Percentiles rank a stretch among this genome's conserved stretches.
phyloP scores from a whole-genome alignment of 1,284 basidiomycete genomes.

The Mycosarcoma maydis region DNA sequence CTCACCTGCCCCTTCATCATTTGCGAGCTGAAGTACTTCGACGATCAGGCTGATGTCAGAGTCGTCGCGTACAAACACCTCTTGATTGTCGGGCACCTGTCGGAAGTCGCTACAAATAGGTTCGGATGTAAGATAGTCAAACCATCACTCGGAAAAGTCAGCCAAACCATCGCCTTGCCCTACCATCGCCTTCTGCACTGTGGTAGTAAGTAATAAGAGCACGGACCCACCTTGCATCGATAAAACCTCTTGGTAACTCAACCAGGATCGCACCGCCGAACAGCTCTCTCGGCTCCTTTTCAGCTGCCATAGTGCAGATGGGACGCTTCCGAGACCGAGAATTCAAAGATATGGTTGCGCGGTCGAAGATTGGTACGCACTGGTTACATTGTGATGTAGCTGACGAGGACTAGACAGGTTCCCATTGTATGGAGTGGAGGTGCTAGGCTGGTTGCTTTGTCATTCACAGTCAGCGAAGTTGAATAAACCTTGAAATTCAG shows the following conservation, averaged over 20 bases:
- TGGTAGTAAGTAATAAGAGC: too few relatives aligned
- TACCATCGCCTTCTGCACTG: too few relatives aligned
- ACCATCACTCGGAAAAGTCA: neutral
- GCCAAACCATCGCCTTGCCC: too few relatives aligned
- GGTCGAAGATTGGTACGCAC: too few relatives aligned
- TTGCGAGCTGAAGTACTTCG: constrained; percentile 83
- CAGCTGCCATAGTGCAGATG: constrained; percentile 13
- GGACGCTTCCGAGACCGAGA: too few relatives aligned
- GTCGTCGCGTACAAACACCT: constrained; percentile 82
- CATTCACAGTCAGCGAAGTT: constrained; percentile 20
- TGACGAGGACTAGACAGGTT: too few relatives aligned
- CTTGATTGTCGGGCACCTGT: constrained; percentile 96
- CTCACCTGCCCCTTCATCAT: constrained; percentile 72
- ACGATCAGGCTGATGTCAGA: constrained; percentile 82
- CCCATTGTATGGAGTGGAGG: too few relatives aligned
- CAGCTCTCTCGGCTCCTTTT: constrained; percentile 45
- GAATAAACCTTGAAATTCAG: too few relatives aligned
- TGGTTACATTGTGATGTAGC: too few relatives aligned
- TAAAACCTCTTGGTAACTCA: constrained; percentile 72
- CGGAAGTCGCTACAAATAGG: constrained; percentile 77
- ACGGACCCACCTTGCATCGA: constrained; percentile 84
- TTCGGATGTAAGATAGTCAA: neutral
- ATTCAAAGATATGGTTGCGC: too few relatives aligned
- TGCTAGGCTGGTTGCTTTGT: constrained; percentile 8
- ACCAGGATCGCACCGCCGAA: constrained; percentile 81